These are phyloP conservation scores for Pythium biforme DNA, from an alignment of 352 stramenopile genomes.

Conservation along the genomic window DNA sequence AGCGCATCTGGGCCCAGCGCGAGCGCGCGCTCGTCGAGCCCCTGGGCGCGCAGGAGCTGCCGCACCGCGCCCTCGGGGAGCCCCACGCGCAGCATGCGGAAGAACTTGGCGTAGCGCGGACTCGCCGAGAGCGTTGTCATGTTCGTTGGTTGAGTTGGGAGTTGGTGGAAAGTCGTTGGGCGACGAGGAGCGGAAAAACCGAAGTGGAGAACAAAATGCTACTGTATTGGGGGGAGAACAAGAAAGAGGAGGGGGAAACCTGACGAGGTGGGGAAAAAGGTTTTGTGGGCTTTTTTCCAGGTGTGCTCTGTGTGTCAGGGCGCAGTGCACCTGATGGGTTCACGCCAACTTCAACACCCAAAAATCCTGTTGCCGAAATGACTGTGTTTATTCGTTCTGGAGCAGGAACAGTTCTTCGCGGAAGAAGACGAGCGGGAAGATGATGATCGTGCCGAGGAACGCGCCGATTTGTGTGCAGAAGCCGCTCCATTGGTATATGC, in stretches of 20 bases:
- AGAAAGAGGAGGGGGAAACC: constrained; percentile 1
- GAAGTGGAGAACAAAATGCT: neutral
- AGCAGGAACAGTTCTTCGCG: constrained; percentile 43
- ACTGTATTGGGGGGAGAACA: neutral
- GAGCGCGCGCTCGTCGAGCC: constrained; percentile 16
- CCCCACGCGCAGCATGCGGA: constrained; percentile 23
- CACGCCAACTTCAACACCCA: constrained; percentile 5
- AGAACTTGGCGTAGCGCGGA: constrained; percentile 17
- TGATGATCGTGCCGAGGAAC: constrained; percentile 52
- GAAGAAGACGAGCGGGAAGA: constrained; percentile 71
- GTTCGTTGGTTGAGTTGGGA: neutral
- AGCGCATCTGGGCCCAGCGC: constrained; percentile 12
- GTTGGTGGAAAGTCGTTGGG: neutral
- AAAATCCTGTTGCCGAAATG: neutral
- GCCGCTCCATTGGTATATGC: constrained; percentile 71
- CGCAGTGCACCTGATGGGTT: neutral
- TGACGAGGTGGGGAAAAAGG: neutral
- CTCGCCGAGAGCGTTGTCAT: constrained; percentile 14
- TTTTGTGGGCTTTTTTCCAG: neutral
- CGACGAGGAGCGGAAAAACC: constrained; percentile 4
- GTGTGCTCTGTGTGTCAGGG: neutral
- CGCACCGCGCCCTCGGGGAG: constrained; percentile 14
- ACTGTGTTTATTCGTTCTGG: neutral
- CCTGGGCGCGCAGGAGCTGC: constrained; percentile 15
- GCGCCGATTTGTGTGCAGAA: constrained; percentile 63